These are phyloP conservation scores for Starmerella davenportii DNA, from an alignment of 805 yeast species.

Conservation along the genomic window DNA sequence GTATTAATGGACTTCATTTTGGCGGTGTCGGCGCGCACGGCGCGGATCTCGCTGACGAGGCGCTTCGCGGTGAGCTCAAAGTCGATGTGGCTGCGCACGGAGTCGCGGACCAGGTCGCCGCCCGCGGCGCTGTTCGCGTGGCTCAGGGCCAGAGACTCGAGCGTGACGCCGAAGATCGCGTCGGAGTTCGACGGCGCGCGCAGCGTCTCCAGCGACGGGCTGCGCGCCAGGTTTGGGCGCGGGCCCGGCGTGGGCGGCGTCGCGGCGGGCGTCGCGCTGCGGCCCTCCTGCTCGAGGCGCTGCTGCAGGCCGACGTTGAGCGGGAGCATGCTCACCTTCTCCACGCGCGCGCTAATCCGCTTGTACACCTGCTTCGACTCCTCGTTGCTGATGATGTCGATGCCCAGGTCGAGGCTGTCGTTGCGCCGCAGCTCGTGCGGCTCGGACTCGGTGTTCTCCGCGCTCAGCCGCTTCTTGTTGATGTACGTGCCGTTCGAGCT, in stretches of 20 bases:
- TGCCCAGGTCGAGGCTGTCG: constrained; percentile 84
- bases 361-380: constrained; percentile 49
- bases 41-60: constrained; percentile 22
- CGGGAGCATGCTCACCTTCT: constrained; percentile 45
- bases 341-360: constrained; percentile 70
- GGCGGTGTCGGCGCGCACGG: constrained; percentile 22
- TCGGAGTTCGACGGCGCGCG: constrained; percentile 5
- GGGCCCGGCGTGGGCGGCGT: background rate
- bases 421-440: constrained; percentile 51
- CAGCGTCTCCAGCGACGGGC: constrained; percentile 12
- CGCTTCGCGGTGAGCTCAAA: constrained; percentile 23
- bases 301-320: constrained; percentile 19
- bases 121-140: constrained; percentile 22
- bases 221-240: constrained; percentile 5
- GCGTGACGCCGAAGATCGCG: constrained; percentile 22
- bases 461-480: constrained; percentile 51
- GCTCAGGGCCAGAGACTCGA: constrained; percentile 23
- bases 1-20: constrained; percentile 19
- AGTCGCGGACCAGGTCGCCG: constrained; percentile 22
- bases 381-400: constrained; percentile 43
- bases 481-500: constrained; percentile 91
- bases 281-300: constrained; percentile 1
- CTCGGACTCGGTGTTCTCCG: constrained; percentile 34
- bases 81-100: constrained; percentile 17
- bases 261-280: background rate